phyloP scores from a whole-genome alignment of 176 grass and related monocot species.

The Phoenix roebelenii region DNA sequence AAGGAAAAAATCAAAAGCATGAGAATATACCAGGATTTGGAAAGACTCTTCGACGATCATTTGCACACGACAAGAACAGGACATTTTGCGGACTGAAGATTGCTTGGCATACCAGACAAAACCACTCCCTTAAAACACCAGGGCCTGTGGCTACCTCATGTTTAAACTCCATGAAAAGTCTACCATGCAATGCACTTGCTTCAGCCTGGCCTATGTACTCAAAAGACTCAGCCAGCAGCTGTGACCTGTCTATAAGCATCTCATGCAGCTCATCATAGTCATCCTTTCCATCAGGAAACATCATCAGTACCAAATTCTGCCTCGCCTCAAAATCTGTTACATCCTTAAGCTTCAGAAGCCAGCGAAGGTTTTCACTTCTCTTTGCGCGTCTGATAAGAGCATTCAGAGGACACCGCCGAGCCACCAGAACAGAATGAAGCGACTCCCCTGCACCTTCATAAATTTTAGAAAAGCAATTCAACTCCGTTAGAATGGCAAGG shows the following conservation, averaged over 20 bases:
- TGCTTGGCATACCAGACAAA: conserved; percentile 74
- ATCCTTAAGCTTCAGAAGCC: conserved; percentile 81
- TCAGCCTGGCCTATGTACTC: conserved; percentile 65
- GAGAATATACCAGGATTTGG: conserved; percentile 72
- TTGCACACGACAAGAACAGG: conserved; percentile 76
- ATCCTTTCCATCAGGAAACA: conserved; percentile 78
- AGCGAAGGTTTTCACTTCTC: conserved; percentile 51
- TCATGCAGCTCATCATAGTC: conserved; percentile 81
- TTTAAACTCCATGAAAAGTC: conserved; percentile 99
- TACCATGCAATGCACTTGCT: conserved; percentile 48
- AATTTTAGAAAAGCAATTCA: conserved; percentile 59
- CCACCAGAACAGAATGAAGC: conserved; percentile 49
- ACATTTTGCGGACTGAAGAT: conserved; percentile 87
- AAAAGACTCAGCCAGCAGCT: conserved; percentile 78
- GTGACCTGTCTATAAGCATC: conserved; percentile 84
- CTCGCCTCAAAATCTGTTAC: conserved; percentile 71
- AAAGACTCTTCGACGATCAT: conserved; percentile 75
- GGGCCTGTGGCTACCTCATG: conserved; percentile 97
- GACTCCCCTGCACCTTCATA: conserved; percentile 58
- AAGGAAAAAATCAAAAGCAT: not conserved
- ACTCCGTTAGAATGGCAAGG: conserved; percentile 48
- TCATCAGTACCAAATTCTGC: conserved; percentile 81
- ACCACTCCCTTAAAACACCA: conserved; percentile 97
- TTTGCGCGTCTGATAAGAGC: conserved; percentile 54
- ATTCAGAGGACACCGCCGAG: conserved; percentile 45